phyloP scores from a whole-genome alignment of 1,139 yeast species.

The Taphrina sp. region DNA sequence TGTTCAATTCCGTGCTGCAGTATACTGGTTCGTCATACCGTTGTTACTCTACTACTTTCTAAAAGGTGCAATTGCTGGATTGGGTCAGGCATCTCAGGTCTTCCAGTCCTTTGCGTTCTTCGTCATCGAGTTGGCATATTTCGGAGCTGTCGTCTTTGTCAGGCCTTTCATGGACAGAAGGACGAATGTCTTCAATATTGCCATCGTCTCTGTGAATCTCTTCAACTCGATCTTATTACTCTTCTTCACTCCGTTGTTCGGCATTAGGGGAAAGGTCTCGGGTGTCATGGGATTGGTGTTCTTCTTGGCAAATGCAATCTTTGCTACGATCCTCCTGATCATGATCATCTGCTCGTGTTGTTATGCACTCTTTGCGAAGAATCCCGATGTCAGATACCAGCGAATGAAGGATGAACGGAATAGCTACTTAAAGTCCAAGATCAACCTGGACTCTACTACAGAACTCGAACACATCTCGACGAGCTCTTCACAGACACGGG shows the following conservation, averaged over 20 bases:
- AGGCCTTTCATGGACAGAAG: conserved; percentile 94
- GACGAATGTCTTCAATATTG: conserved; percentile 86
- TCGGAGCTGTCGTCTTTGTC: conserved; percentile 60
- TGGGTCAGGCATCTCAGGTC: conserved; percentile 74
- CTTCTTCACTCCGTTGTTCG: conserved; percentile 72
- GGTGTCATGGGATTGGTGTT: conserved; percentile 93
- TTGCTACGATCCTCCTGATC: conserved; percentile 75
- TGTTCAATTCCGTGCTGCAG: conserved; percentile 84
- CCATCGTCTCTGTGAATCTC: conserved; percentile 73
- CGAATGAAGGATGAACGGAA: conserved; percentile 97
- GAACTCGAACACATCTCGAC: conserved; percentile 29
- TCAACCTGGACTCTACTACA: conserved; percentile 28
- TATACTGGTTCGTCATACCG: conserved; percentile 75
- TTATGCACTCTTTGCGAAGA: conserved; percentile 77
- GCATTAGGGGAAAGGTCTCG: conserved; percentile 80
- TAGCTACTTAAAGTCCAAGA: conserved; percentile 28
- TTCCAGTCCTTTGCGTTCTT: conserved; percentile 77
- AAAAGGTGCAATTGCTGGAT: conserved; percentile 82
- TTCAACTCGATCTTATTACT: conserved; percentile 81
- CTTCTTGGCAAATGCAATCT: conserved; percentile 82
- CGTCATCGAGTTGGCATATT: conserved; percentile 67
- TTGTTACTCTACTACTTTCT: conserved; percentile 63
- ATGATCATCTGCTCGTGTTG: conserved; percentile 80
- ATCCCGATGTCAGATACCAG: conserved; percentile 93
- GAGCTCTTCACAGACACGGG: conserved; percentile 8